Percentiles rank a stretch among this genome's conserved stretches.
These are phyloP conservation scores for Fermentozyma sake DNA, from an alignment of 1,139 yeast species.

Conservation along the genomic window DNA sequence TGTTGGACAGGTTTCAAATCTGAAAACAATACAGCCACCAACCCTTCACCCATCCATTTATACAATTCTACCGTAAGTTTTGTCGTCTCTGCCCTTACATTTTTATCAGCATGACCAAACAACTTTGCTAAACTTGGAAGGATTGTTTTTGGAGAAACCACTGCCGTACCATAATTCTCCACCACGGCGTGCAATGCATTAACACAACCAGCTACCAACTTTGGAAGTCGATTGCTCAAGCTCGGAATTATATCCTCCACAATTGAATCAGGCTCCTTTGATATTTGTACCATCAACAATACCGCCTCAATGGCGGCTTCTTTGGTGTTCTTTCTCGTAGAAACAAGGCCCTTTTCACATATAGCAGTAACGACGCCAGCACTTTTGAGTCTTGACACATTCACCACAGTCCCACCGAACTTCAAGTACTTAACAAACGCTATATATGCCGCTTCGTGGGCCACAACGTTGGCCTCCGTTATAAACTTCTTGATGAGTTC, in stretches of 20 bases:
- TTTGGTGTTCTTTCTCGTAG: conserved; percentile 74
- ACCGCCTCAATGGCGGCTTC: conserved; percentile 61
- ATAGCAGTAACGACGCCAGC: conserved; percentile 50
- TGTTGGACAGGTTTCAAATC: conserved; percentile 89
- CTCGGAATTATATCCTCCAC: conserved; percentile 66
- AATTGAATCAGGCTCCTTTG: conserved; percentile 58
- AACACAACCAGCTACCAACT: conserved; percentile 68
- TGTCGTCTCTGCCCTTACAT: conserved; percentile 78
- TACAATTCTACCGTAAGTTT: conserved; percentile 66
- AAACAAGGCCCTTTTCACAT: conserved; percentile 76
- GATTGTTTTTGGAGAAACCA: conserved; percentile 53
- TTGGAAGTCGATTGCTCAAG: conserved; percentile 65
- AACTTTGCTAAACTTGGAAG: conserved; percentile 61
- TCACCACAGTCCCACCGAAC: conserved; percentile 46
- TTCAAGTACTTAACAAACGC: conserved; percentile 55
- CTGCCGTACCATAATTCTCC: conserved; percentile 67
- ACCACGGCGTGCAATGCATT: conserved; percentile 54
- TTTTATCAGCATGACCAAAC: conserved; percentile 83
- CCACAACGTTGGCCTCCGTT: conserved; percentile 82
- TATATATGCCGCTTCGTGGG: conserved; percentile 77
- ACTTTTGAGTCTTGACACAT: conserved; percentile 33
- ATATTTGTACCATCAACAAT: conserved; percentile 56
- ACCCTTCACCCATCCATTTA: conserved; percentile 69
- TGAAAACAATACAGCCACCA: conserved; percentile 58
- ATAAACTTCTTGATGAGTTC: conserved; percentile 55